Evolutionary conservation across 805 yeast genomes (phyloP).

Genomic region (Myxozyma geophila): DNA sequence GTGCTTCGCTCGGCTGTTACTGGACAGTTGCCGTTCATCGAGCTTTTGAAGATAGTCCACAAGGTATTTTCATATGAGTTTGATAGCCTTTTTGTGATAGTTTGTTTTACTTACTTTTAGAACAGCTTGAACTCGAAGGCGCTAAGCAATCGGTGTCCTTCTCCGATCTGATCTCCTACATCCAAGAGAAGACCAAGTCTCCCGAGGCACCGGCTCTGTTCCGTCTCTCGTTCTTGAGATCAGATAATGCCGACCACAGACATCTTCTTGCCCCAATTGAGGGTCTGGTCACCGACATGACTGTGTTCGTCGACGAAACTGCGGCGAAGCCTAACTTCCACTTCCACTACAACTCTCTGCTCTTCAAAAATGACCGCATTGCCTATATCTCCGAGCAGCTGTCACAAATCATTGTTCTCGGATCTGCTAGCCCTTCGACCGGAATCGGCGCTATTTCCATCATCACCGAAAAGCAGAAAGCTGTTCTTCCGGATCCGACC

Average conservation of each 20-base stretch:
- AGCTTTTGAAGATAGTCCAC: slow-evolving; percentile 55
- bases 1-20: slow-evolving; percentile 64
- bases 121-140: slow-evolving; percentile 38
- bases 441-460: slow-evolving; percentile 66
- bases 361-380: slow-evolving; percentile 74
- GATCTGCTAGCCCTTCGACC: slow-evolving; percentile 43
- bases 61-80: slow-evolving; percentile 37
- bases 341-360: slow-evolving; percentile 71
- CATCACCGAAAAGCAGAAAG: slow-evolving; percentile 66
- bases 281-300: slow-evolving; percentile 58
- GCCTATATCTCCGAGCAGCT: slow-evolving; percentile 74
- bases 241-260: slow-evolving; percentile 16
- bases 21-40: slow-evolving; percentile 51
- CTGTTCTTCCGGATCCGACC: slow-evolving; percentile 83
- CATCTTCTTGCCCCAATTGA: slow-evolving; percentile 30
- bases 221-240: slow-evolving; percentile 45
- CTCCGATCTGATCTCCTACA: slow-evolving; percentile 58
- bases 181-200: slow-evolving; percentile 55
- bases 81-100: neutral
- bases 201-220: slow-evolving; percentile 68
- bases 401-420: slow-evolving; percentile 51
- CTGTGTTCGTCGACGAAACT: slow-evolving; percentile 52
- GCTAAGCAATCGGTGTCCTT: slow-evolving; percentile 53
- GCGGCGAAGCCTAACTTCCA: slow-evolving; percentile 40
- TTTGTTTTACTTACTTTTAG: slow-evolving; percentile 39